These are phyloP conservation scores for Austroboletus rostrupii DNA, from an alignment of 1,284 basidiomycete genomes.

Conservation along the genomic window DNA sequence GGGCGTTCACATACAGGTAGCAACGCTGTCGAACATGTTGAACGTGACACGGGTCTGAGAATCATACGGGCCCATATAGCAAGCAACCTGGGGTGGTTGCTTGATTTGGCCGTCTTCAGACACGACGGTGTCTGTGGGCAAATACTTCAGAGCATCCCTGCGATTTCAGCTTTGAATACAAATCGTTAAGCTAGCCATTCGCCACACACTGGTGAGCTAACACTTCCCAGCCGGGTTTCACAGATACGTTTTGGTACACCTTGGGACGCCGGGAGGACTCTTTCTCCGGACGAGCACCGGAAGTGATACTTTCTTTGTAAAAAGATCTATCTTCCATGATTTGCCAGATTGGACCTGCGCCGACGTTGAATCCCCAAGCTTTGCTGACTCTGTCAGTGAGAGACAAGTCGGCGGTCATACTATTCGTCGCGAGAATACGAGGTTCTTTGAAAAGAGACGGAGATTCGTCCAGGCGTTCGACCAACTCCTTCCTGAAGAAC, in stretches of 20 bases:
- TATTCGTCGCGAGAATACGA: slow-evolving; percentile 30
- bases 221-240: slow-evolving; percentile 43
- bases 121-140: slow-evolving; percentile 48
- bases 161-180: slow-evolving; percentile 4
- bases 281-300: slow-evolving; percentile 30
- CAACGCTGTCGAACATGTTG: slow-evolving; percentile 44
- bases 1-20: slow-evolving; percentile 59
- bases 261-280: slow-evolving; percentile 53
- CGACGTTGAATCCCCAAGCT: slow-evolving; percentile 67
- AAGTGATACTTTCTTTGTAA: slow-evolving; percentile 58
- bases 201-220: slow-evolving; percentile 47
- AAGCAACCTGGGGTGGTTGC: slow-evolving; percentile 52
- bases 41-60: slow-evolving; percentile 49
- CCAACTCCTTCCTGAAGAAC: slow-evolving; percentile 44
- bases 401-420: slow-evolving; percentile 30
- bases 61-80: slow-evolving; percentile 59
- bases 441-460: slow-evolving; percentile 38
- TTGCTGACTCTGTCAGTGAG: slow-evolving; percentile 44
- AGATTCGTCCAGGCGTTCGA: slow-evolving; percentile 49
- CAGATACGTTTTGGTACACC: slow-evolving; percentile 46
- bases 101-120: slow-evolving; percentile 46
- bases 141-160: slow-evolving; percentile 54
- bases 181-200: slow-evolving; percentile 3
- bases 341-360: slow-evolving; percentile 70
- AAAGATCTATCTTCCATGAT: slow-evolving; percentile 70